These are phyloP conservation scores for Bipolaris victoriae DNA, from an alignment of 2,329 filamentous ascomycete genomes.

Conservation along the genomic window DNA sequence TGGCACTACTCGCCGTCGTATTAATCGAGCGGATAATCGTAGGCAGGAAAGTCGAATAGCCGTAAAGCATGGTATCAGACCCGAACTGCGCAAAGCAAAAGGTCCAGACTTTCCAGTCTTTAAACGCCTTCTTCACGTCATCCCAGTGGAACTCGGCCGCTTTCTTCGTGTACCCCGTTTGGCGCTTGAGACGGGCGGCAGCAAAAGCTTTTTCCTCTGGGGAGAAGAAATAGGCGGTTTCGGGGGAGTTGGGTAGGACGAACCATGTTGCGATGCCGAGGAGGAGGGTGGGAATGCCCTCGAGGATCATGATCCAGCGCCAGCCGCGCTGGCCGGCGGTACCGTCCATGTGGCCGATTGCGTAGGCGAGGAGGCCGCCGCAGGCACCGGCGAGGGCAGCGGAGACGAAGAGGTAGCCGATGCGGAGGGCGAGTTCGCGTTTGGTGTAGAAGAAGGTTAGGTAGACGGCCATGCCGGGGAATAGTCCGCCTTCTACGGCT, in stretches of 20 bases:
- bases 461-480: slow-evolving; percentile 72
- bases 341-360: slow-evolving; percentile 75
- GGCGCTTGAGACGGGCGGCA: slow-evolving; percentile 55
- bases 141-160: slow-evolving; percentile 62
- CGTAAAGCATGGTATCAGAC: slow-evolving; percentile 77
- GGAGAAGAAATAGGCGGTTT: slow-evolving; percentile 66
- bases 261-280: slow-evolving; percentile 63
- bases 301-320: slow-evolving; percentile 72
- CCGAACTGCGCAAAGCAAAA: slow-evolving; percentile 76
- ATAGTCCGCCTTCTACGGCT: slow-evolving; percentile 71
- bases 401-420: slow-evolving; percentile 74
- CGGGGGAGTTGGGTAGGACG: slow-evolving; percentile 69
- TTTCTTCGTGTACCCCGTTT: slow-evolving; percentile 56
- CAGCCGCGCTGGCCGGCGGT: slow-evolving; percentile 68
- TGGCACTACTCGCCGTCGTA: slow-evolving; percentile 63
- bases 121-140: slow-evolving; percentile 71
- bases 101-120: slow-evolving; percentile 77
- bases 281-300: slow-evolving; percentile 62
- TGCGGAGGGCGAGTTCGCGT: slow-evolving; percentile 72
- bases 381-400: slow-evolving; percentile 74
- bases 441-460: slow-evolving; percentile 80
- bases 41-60: slow-evolving; percentile 77
- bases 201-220: slow-evolving; percentile 66
- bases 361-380: slow-evolving; percentile 75
- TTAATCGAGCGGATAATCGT: slow-evolving; percentile 77